Percentiles rank a stretch among this genome's conserved stretches.
These are phyloP conservation scores for Trichoderma aggressivum DNA, from an alignment of 2,329 filamentous ascomycete species.

Conservation along the genomic window DNA sequence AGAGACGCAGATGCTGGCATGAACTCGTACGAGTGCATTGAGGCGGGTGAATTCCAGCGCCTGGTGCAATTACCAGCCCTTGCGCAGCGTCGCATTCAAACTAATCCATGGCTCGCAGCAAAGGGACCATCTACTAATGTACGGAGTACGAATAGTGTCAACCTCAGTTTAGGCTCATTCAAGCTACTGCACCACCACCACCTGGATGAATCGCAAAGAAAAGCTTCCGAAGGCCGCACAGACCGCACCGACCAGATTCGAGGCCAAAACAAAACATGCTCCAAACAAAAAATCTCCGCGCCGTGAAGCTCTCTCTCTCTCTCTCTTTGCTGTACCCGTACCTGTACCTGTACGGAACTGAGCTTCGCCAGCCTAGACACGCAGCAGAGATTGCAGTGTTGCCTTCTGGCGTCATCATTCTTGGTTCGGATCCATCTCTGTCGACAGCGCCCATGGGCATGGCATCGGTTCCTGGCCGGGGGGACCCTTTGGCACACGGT, in stretches of 20 bases:
- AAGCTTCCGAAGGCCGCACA: not conserved
- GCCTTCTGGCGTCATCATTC: constrained; percentile 8
- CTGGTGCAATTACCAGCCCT: constrained; percentile 10
- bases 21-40: constrained; percentile 3
- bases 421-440: not conserved
- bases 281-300: not conserved
- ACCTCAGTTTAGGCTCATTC: too few relatives aligned
- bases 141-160: not conserved
- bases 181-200: not conserved
- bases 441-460: constrained; percentile 1
- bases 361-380: not conserved
- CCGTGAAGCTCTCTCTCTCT: not conserved
- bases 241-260: not conserved
- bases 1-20: constrained; percentile 6
- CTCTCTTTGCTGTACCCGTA: not conserved
- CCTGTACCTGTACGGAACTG: not conserved
- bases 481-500: not conserved
- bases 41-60: not conserved
- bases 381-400: constrained; percentile 15
- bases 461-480: constrained; percentile 7
- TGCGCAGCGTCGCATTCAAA: not conserved
- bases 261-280: not conserved
- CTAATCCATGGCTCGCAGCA: not conserved
- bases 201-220: not conserved
- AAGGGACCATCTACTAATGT: not conserved